Conservation (phyloP, 345 rosid species). For the Melaleuca alternifolia region DNA sequence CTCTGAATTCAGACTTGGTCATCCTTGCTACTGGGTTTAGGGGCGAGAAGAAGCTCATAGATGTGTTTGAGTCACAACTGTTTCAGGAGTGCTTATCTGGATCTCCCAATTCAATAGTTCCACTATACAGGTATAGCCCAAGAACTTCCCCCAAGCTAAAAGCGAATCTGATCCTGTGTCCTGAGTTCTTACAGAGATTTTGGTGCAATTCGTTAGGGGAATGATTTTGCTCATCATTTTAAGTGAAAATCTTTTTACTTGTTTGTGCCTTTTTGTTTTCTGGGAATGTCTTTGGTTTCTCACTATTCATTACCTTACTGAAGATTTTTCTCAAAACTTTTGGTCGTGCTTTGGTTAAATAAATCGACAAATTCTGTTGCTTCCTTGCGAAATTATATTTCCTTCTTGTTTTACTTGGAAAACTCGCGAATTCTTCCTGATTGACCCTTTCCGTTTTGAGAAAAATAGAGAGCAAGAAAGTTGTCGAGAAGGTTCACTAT, state of each 20-base stretch:
- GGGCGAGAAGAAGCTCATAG: slow-evolving; percentile 23
- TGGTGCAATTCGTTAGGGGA: not conserved
- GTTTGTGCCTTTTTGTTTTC: not conserved
- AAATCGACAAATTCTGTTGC: not conserved
- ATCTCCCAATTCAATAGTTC: slow-evolving; percentile 10
- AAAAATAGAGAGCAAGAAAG: not conserved
- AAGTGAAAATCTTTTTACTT: not conserved
- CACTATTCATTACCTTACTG: not conserved
- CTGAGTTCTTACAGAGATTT: not conserved
- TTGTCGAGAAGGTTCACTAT: not conserved
- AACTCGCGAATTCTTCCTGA: not conserved
- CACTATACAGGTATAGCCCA: slow-evolving; percentile 29
- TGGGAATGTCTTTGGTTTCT: not conserved
- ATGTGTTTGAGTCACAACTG: slow-evolving; percentile 10
- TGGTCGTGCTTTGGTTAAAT: not conserved
- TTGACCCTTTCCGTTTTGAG: not conserved
- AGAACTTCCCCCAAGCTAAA: not conserved
- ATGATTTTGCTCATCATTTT: not conserved
- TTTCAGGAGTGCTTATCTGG: slow-evolving; percentile 16
- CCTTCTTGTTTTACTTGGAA: not conserved
- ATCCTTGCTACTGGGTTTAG: slow-evolving; percentile 29
- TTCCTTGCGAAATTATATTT: not conserved
- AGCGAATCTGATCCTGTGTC: not conserved
- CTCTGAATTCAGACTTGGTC: slow-evolving; percentile 17
- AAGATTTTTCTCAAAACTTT: not conserved